Evolutionary conservation across 768 basidiomycete genomes (phyloP).

Genomic region (Kwoniella sp.): DNA sequence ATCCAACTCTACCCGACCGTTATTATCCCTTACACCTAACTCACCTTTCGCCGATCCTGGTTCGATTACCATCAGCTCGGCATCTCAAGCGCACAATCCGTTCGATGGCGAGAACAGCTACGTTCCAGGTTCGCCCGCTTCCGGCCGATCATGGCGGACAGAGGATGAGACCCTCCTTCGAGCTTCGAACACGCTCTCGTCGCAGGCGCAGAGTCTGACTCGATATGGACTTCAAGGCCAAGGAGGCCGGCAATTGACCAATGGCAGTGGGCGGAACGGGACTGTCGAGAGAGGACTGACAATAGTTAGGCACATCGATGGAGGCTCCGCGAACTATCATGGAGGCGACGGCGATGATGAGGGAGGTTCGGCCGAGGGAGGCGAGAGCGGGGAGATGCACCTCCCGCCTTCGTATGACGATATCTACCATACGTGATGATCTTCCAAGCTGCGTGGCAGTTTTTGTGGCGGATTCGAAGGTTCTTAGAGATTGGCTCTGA

Average conservation of each 20-base stretch:
- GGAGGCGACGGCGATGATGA: not conserved
- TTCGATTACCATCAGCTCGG: not conserved
- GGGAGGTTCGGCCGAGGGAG: not conserved
- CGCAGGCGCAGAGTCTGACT: no score
- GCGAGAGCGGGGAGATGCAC: slow-evolving; percentile 3
- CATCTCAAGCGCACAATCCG: not conserved
- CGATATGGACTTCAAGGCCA: not conserved
- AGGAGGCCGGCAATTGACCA: not conserved
- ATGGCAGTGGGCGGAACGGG: not conserved
- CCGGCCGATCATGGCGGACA: slow-evolving; percentile 25
- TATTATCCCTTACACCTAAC: not conserved
- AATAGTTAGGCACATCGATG: slow-evolving; percentile 27
- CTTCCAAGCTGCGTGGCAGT: no score
- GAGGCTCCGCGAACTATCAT: slow-evolving; percentile 3
- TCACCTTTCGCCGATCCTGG: slow-evolving; percentile 17
- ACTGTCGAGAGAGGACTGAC: slow-evolving; percentile 15
- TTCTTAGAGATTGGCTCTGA: no score
- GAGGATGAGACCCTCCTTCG: slow-evolving; percentile 19
- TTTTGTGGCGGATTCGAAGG: no score
- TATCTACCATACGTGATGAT: slow-evolving; percentile 10
- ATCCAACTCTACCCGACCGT: not conserved
- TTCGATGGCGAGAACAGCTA: not conserved
- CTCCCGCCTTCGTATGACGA: slow-evolving; percentile 27
- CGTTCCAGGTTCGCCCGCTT: slow-evolving; percentile 4
- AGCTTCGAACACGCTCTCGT: not conserved